Conservation (phyloP, 2,329 filamentous ascomycete species). For the Magnaporthales sp. region DNA sequence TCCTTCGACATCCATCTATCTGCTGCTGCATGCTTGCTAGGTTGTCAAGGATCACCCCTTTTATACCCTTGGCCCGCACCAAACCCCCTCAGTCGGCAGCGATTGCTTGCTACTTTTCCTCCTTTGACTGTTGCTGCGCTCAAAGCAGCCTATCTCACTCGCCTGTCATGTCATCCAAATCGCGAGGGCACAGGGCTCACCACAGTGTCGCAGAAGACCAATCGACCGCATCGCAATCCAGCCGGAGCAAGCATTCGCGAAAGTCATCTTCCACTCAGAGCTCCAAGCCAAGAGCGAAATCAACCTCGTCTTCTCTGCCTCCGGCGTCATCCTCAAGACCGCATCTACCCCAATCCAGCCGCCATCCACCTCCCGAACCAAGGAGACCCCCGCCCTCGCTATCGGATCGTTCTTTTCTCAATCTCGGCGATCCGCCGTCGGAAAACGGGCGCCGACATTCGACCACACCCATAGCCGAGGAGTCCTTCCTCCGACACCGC, state of each 20-base stretch:
- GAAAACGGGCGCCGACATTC: constrained; percentile 32
- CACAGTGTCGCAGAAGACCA: not conserved
- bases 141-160: not conserved
- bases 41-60: not conserved
- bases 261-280: not conserved
- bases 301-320: constrained; percentile 1
- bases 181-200: not conserved
- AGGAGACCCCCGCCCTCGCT: not conserved
- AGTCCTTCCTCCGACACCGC: constrained; percentile 44
- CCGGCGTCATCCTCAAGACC: not conserved
- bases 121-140: too few relatives aligned
- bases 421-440: constrained; percentile 16
- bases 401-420: constrained; percentile 10
- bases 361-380: not conserved
- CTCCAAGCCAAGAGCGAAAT: not conserved
- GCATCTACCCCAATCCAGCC: not conserved
- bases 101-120: not conserved
- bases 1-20: not conserved
- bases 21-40: not conserved
- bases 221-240: not conserved
- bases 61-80: not conserved
- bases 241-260: not conserved
- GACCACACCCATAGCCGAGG: constrained; percentile 44
- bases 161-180: constrained; percentile 2
- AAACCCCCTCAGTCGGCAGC: not conserved